Conservation (phyloP, 768 basidiomycete genomes). For the Boletus rufocinnamomeus region DNA sequence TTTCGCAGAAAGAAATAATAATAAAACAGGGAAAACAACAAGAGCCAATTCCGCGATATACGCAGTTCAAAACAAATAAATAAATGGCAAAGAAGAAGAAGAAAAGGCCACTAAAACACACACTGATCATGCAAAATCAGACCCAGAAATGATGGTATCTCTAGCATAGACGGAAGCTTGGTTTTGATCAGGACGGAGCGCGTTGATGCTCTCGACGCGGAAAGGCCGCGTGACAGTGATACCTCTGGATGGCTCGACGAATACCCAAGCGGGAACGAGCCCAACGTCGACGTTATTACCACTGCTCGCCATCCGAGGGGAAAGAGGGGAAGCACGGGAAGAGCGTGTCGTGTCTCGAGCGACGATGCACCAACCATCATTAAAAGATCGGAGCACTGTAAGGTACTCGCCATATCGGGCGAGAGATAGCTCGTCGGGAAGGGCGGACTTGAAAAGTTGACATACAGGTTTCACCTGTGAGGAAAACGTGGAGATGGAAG, state of each 20-base stretch:
- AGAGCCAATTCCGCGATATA: not conserved
- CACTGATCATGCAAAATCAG: not conserved
- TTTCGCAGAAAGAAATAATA: not conserved
- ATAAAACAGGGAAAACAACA: not conserved
- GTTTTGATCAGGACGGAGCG: slow-evolving; percentile 50
- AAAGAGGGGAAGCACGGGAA: slow-evolving; percentile 40
- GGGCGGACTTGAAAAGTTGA: slow-evolving; percentile 65
- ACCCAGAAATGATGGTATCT: slow-evolving; percentile 65
- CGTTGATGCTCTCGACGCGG: slow-evolving; percentile 52
- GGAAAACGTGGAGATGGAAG: slow-evolving; percentile 24
- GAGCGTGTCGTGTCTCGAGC: slow-evolving; percentile 50
- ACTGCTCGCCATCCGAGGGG: slow-evolving; percentile 10
- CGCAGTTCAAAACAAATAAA: not conserved
- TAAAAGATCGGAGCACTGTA: slow-evolving; percentile 63
- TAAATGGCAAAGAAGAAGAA: too few relatives aligned
- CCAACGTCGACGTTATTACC: slow-evolving; percentile 61
- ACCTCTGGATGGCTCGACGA: slow-evolving; percentile 63
- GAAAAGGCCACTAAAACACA: not conserved
- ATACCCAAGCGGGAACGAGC: slow-evolving; percentile 76
- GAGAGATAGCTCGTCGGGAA: slow-evolving; percentile 72
- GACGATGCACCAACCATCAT: slow-evolving; percentile 82
- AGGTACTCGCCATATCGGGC: slow-evolving; percentile 54
- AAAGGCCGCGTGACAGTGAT: slow-evolving; percentile 63
- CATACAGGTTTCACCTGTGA: slow-evolving; percentile 55
- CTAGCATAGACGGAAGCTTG: slow-evolving; percentile 30